Conservation (phyloP, 148 eudicot species). For the Spergularia bocconei region DNA sequence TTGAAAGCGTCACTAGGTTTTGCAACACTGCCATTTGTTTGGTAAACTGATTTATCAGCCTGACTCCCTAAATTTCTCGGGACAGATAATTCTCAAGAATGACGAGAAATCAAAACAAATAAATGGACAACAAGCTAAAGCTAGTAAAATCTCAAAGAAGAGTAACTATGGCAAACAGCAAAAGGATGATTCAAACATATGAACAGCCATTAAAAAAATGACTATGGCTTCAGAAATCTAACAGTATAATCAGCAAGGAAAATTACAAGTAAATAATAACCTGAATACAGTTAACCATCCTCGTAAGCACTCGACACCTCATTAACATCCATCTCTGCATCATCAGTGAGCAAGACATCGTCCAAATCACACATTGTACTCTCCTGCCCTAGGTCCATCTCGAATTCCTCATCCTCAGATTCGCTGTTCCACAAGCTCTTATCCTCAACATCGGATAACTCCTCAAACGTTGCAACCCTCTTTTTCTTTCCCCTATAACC, state of each 20-base stretch:
- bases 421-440: conserved; percentile 44
- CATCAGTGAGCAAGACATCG: conserved; percentile 34
- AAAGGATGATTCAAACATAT: not conserved
- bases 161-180: not conserved
- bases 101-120: not conserved
- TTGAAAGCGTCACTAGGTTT: not conserved
- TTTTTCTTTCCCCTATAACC: conserved; percentile 75
- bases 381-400: conserved; percentile 31
- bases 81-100: not conserved
- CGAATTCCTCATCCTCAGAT: conserved; percentile 50
- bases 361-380: conserved; percentile 35
- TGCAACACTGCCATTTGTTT: not conserved
- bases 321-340: conserved; percentile 76
- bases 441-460: conserved; percentile 51
- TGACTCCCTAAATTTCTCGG: not conserved
- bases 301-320: conserved; percentile 62
- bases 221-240: not conserved
- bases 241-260: not conserved
- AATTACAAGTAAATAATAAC: conserved; percentile 1
- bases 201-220: not conserved
- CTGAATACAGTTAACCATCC: conserved; percentile 34
- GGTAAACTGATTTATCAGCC: not conserved
- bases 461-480: conserved; percentile 48
- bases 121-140: not conserved
- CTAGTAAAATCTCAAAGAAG: not conserved